Conservation (phyloP, 768 basidiomycete species). For the Hypholoma sublateritium region DNA sequence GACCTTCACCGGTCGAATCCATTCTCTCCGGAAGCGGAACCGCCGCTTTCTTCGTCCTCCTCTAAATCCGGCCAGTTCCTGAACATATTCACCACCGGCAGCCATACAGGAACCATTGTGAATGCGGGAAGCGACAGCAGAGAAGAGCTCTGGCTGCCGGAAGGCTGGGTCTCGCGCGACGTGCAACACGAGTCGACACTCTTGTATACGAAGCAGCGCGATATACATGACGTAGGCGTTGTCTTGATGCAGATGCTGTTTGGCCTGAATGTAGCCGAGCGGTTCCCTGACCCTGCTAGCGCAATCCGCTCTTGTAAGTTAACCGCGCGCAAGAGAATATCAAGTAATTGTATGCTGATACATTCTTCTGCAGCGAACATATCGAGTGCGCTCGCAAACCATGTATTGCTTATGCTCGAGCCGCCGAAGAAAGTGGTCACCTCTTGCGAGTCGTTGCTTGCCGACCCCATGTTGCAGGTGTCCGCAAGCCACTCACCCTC, state of each 20-base stretch:
- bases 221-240: slow-evolving; percentile 81
- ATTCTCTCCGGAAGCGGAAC: slow-evolving; percentile 46
- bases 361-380: slow-evolving; percentile 41
- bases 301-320: slow-evolving; percentile 58
- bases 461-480: slow-evolving; percentile 42
- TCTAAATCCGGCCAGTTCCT: not conserved
- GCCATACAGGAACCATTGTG: not conserved
- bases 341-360: not conserved
- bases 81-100: not conserved
- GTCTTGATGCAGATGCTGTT: slow-evolving; percentile 83
- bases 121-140: slow-evolving; percentile 10
- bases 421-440: slow-evolving; percentile 55
- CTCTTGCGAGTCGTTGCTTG: slow-evolving; percentile 57
- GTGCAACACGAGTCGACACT: slow-evolving; percentile 75
- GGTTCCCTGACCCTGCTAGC: slow-evolving; percentile 52
- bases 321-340: not conserved
- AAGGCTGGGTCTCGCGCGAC: slow-evolving; percentile 70
- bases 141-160: slow-evolving; percentile 22
- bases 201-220: slow-evolving; percentile 72
- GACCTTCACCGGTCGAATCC: slow-evolving; percentile 87
- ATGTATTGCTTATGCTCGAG: slow-evolving; percentile 60
- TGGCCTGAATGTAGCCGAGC: slow-evolving; percentile 65
- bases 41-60: not conserved
- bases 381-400: slow-evolving; percentile 49
- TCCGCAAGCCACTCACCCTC: not conserved